Evolutionary conservation across 1,284 basidiomycete species (phyloP), one percentile per base, ranked within the genome.

Genomic region (Malassezia sp.): DNA sequence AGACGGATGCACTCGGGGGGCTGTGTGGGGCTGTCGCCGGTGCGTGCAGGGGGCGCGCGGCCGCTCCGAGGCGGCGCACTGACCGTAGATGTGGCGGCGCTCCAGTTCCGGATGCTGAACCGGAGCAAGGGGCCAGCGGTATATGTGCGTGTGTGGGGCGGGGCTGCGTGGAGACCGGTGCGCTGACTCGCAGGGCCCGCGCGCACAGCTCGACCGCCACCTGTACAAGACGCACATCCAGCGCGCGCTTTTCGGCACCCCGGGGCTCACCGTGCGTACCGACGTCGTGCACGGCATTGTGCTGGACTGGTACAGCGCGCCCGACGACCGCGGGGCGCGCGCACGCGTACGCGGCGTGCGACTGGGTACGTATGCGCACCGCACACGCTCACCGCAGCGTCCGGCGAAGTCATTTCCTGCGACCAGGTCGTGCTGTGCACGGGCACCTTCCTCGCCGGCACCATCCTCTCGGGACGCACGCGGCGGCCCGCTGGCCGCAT

Each of bases 1-100:
- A 91, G 69, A 80, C 90, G 2, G 86, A 91, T 64, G 86, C 86
- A 9, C 73, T 90, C 34, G 85, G 84, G 57, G 85, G 85, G 1
- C 67, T 87, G n/a, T n/a, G n/a, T n/a, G n/a, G n/a, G n/a, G n/a
- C n/a, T n/a, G n/a, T 85, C 23, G 77, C 83, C 53, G 83, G 83
- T 83, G 54, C 42, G 76, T 66, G 23, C 15, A 17, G 2, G 18
- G 17, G 34, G 2, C 11, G 8, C 38, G 34, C 18, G 45, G 8
- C 31, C 8, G n/a, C n/a, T 20, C n/a, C n/a, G n/a, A n/a, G n/a
- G n/a, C 11, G 29, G 31, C 4, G 49, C 42, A 10, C 7, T 39
- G 3, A 38, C 5, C 29, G 18, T 57, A 84, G 87, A 90, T 68
- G 79, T 80, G 59, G 83, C 87, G 0, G 86, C 85, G 0, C 84